Percentiles rank a stretch among this genome's conserved stretches.
These are phyloP conservation scores for Grosmannia serpens DNA, from an alignment of 2,329 filamentous ascomycete species.

Conservation along the genomic window DNA sequence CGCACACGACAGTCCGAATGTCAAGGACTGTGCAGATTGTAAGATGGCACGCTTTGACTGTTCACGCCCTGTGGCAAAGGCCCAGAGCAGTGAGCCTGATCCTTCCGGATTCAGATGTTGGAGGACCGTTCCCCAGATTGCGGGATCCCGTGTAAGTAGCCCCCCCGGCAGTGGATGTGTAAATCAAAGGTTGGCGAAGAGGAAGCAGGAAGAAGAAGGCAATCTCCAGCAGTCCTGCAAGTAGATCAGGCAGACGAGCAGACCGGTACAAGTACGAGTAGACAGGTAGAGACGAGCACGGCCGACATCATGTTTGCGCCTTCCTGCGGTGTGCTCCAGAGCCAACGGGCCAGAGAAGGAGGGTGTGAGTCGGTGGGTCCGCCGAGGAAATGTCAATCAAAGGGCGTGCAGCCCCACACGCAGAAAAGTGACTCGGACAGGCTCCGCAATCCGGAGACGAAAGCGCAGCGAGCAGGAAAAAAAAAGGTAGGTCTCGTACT, in stretches of 20 bases:
- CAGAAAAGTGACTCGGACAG: not conserved
- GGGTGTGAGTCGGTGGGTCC: not conserved
- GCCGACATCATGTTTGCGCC: not conserved
- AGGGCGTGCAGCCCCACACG: conserved; percentile 1
- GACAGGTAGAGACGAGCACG: not conserved
- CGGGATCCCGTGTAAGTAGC: no score
- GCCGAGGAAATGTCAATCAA: not conserved
- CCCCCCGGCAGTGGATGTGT: no score
- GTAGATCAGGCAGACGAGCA: no score
- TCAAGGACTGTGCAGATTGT: not conserved
- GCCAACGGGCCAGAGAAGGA: not conserved
- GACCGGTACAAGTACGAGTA: not conserved
- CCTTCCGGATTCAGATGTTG: not conserved
- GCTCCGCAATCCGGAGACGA: not conserved
- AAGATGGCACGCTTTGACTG: no score
- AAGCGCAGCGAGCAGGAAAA: not conserved
- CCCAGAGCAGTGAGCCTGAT: no score
- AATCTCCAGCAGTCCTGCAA: no score
- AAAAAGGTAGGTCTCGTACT: not conserved
- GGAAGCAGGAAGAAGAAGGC: no score
- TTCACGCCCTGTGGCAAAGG: not conserved
- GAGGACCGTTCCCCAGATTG: not conserved
- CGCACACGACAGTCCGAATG: not conserved
- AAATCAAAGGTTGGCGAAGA: no score
- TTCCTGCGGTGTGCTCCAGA: not conserved